Base-by-base conservation (phyloP, 345 rosid genomes). In the Turritis glabra region DNA sequence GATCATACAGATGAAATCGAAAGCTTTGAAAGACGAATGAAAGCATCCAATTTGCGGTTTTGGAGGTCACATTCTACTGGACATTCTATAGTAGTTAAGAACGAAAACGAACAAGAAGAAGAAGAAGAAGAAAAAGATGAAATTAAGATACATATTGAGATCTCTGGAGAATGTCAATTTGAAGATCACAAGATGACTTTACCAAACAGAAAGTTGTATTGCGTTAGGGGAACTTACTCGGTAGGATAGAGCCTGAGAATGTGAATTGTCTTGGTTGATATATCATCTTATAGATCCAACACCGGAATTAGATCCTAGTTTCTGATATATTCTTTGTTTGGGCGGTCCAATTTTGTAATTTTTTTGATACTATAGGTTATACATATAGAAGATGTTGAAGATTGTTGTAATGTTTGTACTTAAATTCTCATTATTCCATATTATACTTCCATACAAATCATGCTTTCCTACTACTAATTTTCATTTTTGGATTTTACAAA, bases 41-140 rank as follows among this genome's bases (percentile, higher is more conserved):
- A 26, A 25, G 81, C 33, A 47, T 73, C 64, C 29, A 69, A 71
- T 38, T 72, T 74, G 38, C 82, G 79, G 48, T 80, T 82, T 51
- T 77, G 85, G 21, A 81, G 95, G 81, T 87, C 90, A 2, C 85
- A 88, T 66, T 83, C 98, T 2, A 93, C 97, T 0, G 97, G 98
- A 44, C 98, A 91, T 58, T 93, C 92, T 5, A 69, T 88, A 25
- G 57, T 38, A 19, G 51, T 38, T n/a, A 73, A 72, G 64, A 46
- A 37, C 7, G 75, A 54, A 41, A 76, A 76, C 1, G 38, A 74
- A 46, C 15, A 10, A 43, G 59, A 54, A 30, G 26, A 17, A 46
- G 61, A 50, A 4, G 73, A 69, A 69, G 33, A 51, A 22, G 53
- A 48, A n/a, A 60, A 75, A 60, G 69, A 75, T 10, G 79, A 75